Conservation (phyloP, 1,284 basidiomycete species). For the Flammula alnicola region DNA sequence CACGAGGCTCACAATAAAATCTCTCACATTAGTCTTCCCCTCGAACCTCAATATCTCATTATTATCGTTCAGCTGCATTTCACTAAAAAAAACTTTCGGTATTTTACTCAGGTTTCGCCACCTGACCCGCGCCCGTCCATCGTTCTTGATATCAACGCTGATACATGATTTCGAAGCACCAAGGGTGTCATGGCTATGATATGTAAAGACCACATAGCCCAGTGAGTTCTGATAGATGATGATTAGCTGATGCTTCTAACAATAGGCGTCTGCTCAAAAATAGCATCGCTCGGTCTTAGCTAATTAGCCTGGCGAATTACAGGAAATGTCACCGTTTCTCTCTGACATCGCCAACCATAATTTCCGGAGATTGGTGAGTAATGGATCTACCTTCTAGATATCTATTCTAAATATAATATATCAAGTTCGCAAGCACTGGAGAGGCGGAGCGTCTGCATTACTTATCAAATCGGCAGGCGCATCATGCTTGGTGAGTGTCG, state of each 20-base stretch:
- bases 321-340: constrained; percentile 7
- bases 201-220: constrained; percentile 1
- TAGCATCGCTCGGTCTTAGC: neutral
- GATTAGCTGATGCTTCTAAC: constrained; percentile 5
- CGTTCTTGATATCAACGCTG: neutral
- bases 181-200: constrained; percentile 1
- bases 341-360: neutral
- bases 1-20: constrained; percentile 10
- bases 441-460: neutral
- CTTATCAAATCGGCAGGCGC: neutral
- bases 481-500: neutral
- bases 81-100: neutral
- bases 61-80: neutral
- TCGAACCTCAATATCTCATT: neutral
- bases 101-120: neutral
- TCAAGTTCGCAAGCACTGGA: neutral
- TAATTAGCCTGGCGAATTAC: neutral
- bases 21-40: neutral
- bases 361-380: neutral
- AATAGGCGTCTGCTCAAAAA: constrained; percentile 1
- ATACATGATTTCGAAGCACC: constrained; percentile 7
- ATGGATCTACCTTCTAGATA: neutral
- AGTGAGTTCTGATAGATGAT: neutral
- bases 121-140: neutral
- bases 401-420: no score